These are phyloP conservation scores for Pseudonitzschia delicatissima DNA, from an alignment of 108 stramenopile species.

Conservation along the genomic window DNA sequence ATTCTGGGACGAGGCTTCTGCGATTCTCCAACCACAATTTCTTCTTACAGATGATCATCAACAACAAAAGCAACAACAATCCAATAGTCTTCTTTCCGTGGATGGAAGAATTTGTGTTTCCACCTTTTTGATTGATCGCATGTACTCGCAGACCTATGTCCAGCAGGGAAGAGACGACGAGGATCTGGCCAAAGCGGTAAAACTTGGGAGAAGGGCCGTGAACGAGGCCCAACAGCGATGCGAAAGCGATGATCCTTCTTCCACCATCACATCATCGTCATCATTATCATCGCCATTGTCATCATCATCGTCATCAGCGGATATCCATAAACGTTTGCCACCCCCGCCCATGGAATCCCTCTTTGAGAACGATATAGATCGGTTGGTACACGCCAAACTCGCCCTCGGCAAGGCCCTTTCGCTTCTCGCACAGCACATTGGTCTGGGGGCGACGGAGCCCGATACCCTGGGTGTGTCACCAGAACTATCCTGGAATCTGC, in stretches of 20 bases:
- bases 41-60: not conserved
- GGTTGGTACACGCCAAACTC: not conserved
- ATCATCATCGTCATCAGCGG: too few relatives aligned
- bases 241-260: too few relatives aligned
- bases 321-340: too few relatives aligned
- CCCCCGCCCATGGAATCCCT: not conserved
- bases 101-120: not conserved
- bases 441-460: not conserved
- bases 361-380: constrained; percentile 1
- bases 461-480: not conserved
- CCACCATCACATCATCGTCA: too few relatives aligned
- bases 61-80: not conserved
- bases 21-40: not conserved
- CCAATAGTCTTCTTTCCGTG: not conserved
- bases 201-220: not conserved
- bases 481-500: not conserved
- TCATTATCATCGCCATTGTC: too few relatives aligned
- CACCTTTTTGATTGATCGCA: constrained; percentile 1
- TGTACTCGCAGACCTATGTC: constrained; percentile 7
- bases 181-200: not conserved
- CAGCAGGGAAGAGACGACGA: not conserved
- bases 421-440: not conserved
- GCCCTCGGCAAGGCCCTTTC: not conserved
- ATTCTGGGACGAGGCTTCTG: not conserved
- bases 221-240: too few relatives aligned